These are phyloP conservation scores for Penicillium sp. DNA, from an alignment of 2,329 filamentous ascomycete genomes.

Conservation along the genomic window DNA sequence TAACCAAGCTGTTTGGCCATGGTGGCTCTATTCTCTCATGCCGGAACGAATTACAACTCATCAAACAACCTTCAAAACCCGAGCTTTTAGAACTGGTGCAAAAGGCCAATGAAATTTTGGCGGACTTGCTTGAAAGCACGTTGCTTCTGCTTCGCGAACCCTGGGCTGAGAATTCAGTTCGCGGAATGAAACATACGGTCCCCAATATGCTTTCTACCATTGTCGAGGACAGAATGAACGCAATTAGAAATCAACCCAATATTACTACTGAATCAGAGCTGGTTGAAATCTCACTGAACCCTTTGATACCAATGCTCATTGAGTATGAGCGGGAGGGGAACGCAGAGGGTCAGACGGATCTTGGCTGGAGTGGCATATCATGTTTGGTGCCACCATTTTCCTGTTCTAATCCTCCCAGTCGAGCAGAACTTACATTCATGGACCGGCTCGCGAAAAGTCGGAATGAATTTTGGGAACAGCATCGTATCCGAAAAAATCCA, in stretches of 20 bases:
- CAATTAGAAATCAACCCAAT: neutral
- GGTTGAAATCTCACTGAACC: slow-evolving; percentile 9
- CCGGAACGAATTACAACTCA: neutral
- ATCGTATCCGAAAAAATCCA: slow-evolving; percentile 10
- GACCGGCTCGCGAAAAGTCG: slow-evolving; percentile 15
- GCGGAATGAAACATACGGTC: neutral
- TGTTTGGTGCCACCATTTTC: slow-evolving; percentile 4
- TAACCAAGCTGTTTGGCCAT: neutral
- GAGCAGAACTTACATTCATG: slow-evolving; percentile 10
- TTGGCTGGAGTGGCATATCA: slow-evolving; percentile 2
- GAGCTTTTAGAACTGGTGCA: neutral
- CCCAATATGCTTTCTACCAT: neutral
- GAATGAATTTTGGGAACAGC: slow-evolving; percentile 15
- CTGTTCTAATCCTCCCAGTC: neutral
- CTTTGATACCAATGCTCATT: slow-evolving; percentile 13
- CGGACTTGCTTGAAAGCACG: neutral
- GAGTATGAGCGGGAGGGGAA: slow-evolving; percentile 13
- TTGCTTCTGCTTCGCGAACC: slow-evolving; percentile 3
- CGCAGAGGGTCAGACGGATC: slow-evolving; percentile 6
- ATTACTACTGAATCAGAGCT: neutral
- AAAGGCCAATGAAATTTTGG: neutral
- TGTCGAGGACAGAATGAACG: neutral
- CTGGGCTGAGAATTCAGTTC: neutral
- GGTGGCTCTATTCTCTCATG: slow-evolving; percentile 2
- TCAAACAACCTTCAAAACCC: neutral